A percentile compares a stretch with the other conserved stretches of the same genome.
phyloP scores from a whole-genome alignment of 345 rosid genomes.

The Kandelia obovata region DNA sequence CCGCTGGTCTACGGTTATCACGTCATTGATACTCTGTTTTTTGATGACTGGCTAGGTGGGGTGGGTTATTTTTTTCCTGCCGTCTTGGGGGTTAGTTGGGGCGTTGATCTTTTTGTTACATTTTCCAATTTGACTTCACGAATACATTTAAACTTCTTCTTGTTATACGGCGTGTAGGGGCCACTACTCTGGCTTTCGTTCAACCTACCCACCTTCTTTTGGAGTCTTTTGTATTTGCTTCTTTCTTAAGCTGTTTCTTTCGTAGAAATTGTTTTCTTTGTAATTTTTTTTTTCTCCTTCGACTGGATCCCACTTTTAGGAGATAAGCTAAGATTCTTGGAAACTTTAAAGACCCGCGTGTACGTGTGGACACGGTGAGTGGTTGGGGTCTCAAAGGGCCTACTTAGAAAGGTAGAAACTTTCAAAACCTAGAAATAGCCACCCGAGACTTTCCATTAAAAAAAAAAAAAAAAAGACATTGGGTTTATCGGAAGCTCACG shows the following conservation, averaged over 20 bases:
- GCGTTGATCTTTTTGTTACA: not conserved
- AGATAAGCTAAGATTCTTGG: not conserved
- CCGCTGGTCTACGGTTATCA: too few species aligned
- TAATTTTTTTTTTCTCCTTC: not conserved
- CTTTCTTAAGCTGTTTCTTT: not conserved
- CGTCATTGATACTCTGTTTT: too few species aligned
- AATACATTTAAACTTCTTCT: not conserved
- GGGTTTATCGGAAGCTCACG: too few species aligned
- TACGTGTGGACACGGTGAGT: not conserved
- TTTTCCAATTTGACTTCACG: not conserved
- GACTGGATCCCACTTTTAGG: too few species aligned
- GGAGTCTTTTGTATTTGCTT: not conserved
- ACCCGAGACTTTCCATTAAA: not conserved
- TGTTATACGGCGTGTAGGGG: not conserved
- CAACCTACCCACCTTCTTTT: not conserved
- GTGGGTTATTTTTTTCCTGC: not conserved
- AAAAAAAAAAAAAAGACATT: not conserved
- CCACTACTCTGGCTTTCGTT: not conserved
- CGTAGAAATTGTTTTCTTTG: not conserved
- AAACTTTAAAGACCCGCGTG: not conserved
- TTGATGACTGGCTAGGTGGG: too few species aligned
- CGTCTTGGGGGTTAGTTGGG: not conserved
- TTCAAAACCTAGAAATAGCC: not conserved
- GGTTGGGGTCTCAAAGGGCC: not conserved
- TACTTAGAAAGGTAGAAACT: not conserved